Evolutionary conservation across 805 yeast genomes (phyloP).

Genomic region (Metschnikowia henanensis): DNA sequence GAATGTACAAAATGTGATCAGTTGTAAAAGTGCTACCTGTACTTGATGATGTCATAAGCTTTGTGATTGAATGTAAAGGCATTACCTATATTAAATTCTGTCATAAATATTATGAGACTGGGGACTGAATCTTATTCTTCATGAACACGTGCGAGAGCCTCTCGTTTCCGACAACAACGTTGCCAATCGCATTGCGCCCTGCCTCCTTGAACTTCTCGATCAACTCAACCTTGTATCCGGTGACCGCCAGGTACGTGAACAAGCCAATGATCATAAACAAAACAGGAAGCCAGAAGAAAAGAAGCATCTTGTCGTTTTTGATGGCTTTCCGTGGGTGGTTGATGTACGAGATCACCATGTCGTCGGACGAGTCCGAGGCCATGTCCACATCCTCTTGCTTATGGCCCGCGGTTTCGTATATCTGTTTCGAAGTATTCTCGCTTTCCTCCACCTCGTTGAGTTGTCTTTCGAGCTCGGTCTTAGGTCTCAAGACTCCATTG

Average conservation of each 20-base stretch:
- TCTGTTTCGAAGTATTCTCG: constrained; percentile 1
- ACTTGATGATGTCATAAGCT: no score
- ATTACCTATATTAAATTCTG: not conserved
- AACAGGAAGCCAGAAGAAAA: constrained; percentile 91
- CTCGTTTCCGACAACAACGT: constrained; percentile 44
- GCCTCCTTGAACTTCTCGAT: constrained; percentile 35
- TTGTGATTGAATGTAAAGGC: not conserved
- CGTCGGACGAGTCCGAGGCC: constrained; percentile 44
- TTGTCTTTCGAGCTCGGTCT: constrained; percentile 31
- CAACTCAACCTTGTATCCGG: constrained; percentile 39
- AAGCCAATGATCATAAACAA: constrained; percentile 55
- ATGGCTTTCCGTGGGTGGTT: constrained; percentile 48
- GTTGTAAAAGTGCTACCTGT: no score
- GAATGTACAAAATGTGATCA: no score
- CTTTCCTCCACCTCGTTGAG: constrained; percentile 25
- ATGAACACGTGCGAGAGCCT: constrained; percentile 38
- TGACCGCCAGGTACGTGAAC: constrained; percentile 41
- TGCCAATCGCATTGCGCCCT: constrained; percentile 40
- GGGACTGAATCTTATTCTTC: constrained; percentile 3
- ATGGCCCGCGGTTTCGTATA: not conserved
- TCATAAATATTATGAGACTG: not conserved
- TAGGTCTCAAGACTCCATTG: constrained; percentile 29
- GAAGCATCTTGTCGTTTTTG: constrained; percentile 76
- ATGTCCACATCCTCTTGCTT: constrained; percentile 32
- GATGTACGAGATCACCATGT: constrained; percentile 41